These are phyloP conservation scores for Coelastrella sp. DNA, from an alignment of 139 green algal genomes.

Conservation along the genomic window DNA sequence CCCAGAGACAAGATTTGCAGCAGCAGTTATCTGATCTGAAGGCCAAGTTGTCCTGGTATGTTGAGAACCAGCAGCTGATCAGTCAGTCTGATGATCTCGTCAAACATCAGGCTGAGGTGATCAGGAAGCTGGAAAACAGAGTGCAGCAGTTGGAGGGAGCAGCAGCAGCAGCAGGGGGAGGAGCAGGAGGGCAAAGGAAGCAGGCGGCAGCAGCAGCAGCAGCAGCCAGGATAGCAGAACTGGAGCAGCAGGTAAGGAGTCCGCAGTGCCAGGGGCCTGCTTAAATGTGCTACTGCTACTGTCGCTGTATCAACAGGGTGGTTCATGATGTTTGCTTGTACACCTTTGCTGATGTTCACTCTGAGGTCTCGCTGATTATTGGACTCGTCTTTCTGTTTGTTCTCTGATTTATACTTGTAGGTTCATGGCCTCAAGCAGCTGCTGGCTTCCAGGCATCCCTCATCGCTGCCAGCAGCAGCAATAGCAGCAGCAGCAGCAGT, in stretches of 20 bases:
- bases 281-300: not conserved
- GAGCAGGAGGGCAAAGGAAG: slow-evolving; percentile 37
- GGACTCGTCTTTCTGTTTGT: too few species aligned
- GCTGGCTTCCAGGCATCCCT: slow-evolving; percentile 51
- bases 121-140: slow-evolving; percentile 56
- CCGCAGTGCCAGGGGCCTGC: not conserved
- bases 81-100: slow-evolving; percentile 61
- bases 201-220: not conserved
- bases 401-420: too few species aligned
- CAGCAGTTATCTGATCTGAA: slow-evolving; percentile 5
- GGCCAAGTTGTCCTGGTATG: slow-evolving; percentile 46
- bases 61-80: slow-evolving; percentile 76
- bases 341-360: too few species aligned
- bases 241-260: not conserved
- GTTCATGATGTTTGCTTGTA: too few species aligned
- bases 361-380: too few species aligned
- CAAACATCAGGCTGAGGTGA: slow-evolving; percentile 63
- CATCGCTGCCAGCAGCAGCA: slow-evolving; percentile 58
- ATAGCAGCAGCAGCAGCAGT: slow-evolving; percentile 58
- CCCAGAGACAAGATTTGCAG: slow-evolving; percentile 38
- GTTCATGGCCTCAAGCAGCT: slow-evolving; percentile 48
- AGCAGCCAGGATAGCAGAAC: not conserved
- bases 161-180: not conserved
- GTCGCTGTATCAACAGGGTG: too few species aligned
- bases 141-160: slow-evolving; percentile 46